These are phyloP conservation scores for Millerago galiae DNA, from an alignment of 805 yeast species.

Conservation along the genomic window DNA sequence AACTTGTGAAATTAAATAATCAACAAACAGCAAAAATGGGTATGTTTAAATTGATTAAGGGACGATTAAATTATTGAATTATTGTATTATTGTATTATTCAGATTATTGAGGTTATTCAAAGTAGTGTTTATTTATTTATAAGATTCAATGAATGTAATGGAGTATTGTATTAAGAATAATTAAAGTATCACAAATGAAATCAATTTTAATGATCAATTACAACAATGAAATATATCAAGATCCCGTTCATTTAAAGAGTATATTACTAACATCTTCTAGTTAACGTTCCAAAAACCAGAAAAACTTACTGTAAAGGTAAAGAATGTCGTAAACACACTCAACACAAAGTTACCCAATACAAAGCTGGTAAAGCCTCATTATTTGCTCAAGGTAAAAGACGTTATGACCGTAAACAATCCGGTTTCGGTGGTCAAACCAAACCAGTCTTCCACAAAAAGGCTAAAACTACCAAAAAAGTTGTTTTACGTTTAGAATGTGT, in stretches of 20 bases:
- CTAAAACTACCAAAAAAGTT: constrained; percentile 99
- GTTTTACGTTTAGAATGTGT: constrained; percentile 99
- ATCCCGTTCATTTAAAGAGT: too few species aligned
- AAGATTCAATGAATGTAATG: too few species aligned
- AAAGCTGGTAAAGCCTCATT: constrained; percentile 99
- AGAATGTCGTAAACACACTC: constrained; percentile 98
- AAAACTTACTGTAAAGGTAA: constrained; percentile 99
- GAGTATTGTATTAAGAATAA: too few species aligned
- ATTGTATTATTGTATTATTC: too few species aligned
- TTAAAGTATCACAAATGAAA: too few species aligned
- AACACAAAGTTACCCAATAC: constrained; percentile 99
- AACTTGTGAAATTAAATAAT: constrained; percentile 10
- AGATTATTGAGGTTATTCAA: too few species aligned
- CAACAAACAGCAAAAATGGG: constrained; percentile 26
- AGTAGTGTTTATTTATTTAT: too few species aligned
- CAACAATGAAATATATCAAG: too few species aligned
- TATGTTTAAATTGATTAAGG: too few species aligned
- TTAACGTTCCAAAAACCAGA: constrained; percentile 99
- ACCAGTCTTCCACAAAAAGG: constrained; percentile 99
- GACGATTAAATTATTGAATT: not conserved
- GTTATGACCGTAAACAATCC: constrained; percentile 99
- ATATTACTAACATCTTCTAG: constrained; percentile 46
- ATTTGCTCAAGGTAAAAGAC: constrained; percentile 99
- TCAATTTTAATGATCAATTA: too few species aligned
- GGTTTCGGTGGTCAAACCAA: constrained; percentile 99